Evolutionary conservation across 805 yeast species (phyloP), one percentile per base, ranked within the genome.

Genomic region (Cyberlindnera nakhonratchasimensis): DNA sequence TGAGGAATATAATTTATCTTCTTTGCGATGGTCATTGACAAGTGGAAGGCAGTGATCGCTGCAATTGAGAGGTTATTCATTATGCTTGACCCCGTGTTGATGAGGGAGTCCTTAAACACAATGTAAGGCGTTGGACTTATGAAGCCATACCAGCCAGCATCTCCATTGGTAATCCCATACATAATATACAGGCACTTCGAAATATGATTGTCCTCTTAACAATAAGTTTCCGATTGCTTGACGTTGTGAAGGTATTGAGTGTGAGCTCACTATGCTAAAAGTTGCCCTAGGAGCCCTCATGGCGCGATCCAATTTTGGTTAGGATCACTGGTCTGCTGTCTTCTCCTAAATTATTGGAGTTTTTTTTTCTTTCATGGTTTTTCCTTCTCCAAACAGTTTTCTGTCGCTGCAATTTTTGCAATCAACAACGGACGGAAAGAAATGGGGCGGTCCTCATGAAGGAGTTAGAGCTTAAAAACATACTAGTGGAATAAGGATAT

Each of bases 401-500:
- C 11, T 23, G 8, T 23, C 25, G 25, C 8, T 8, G 11, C 11
- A 7, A 26, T 26, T 12, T 8, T 26, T 12, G 8, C 11, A 23
- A 8, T 23, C 25, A 23, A 11, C 25, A 23, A 23, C 11, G 8
- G 25, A 23, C 25, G 25, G 25, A 11, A 23, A 11, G 11, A 23
- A 23, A 11, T n/a, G n/a, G n/a, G n/a, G n/a, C n/a, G n/a, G n/a
- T 26, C 6, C n/a, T 8, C n/a, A 6, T 8, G n/a, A 26, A 12
- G 29, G 29, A 8, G 29, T 12, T 13, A 26, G 29, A 26, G n/a
- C n/a, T n/a, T n/a, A n/a, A n/a, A n/a, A n/a, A n/a, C n/a, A 26
- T 12, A 9, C n/a, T 12, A 26, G 29, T 26, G 9, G 44, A 24
- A 34, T 34, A 34, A 37, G 45, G 42, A 16, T 35, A 36, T 31